These are phyloP conservation scores for Rhinocladiella mackenziei DNA, from an alignment of 2,329 filamentous ascomycete genomes.

Conservation along the genomic window DNA sequence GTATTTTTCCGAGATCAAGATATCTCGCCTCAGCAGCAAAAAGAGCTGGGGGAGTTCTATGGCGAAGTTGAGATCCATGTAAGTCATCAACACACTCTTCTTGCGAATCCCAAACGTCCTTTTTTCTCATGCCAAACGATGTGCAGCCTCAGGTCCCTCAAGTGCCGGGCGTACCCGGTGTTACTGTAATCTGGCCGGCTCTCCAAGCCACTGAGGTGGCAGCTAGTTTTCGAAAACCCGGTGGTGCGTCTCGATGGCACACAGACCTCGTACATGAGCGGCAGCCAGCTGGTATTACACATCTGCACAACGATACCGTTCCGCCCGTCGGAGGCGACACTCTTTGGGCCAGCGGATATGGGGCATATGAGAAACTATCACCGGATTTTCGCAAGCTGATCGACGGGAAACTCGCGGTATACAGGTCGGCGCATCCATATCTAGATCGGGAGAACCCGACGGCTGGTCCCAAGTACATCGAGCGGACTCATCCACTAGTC, in stretches of 20 bases:
- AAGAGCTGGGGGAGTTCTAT: slow-evolving; percentile 32
- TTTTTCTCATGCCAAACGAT: slow-evolving; percentile 47
- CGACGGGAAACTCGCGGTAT: slow-evolving; percentile 33
- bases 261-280: slow-evolving; percentile 54
- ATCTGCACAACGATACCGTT: slow-evolving; percentile 49
- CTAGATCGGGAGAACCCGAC: slow-evolving; percentile 56
- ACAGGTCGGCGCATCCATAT: slow-evolving; percentile 41
- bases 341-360: slow-evolving; percentile 50
- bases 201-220: slow-evolving; percentile 54
- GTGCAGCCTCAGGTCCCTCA: slow-evolving; percentile 58
- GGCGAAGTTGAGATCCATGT: slow-evolving; percentile 47
- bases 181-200: slow-evolving; percentile 56
- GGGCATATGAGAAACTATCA: slow-evolving; percentile 55
- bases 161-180: slow-evolving; percentile 47
- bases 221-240: slow-evolving; percentile 61
- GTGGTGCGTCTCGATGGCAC: slow-evolving; percentile 52
- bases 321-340: slow-evolving; percentile 48
- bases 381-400: slow-evolving; percentile 32
- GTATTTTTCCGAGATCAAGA: slow-evolving; percentile 51
- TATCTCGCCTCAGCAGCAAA: slow-evolving; percentile 40
- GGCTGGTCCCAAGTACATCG: slow-evolving; percentile 46
- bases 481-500: slow-evolving; percentile 46
- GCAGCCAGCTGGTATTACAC: slow-evolving; percentile 52
- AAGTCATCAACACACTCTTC: slow-evolving; percentile 38
- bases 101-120: slow-evolving; percentile 43